These are phyloP conservation scores for Sequoia sempervirens DNA, from an alignment of 75 land plant genomes.

Conservation along the genomic window DNA sequence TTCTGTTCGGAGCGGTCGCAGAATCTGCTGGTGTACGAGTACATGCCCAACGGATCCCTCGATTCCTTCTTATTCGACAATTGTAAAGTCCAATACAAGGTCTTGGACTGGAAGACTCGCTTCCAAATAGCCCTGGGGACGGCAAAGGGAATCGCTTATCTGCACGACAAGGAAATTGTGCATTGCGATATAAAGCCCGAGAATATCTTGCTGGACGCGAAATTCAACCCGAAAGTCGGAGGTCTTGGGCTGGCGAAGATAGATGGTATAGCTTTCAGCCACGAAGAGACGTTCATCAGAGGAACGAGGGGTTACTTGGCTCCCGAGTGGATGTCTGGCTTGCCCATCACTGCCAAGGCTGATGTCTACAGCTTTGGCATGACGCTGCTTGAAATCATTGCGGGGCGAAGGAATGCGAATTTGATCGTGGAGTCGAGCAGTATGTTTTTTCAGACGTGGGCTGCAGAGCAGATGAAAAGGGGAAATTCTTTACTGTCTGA, in stretches of 20 bases:
- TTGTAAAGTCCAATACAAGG: not conserved
- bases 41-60: constrained; percentile 60
- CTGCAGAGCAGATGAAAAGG: not conserved
- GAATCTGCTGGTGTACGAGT: constrained; percentile 57
- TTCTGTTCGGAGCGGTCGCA: constrained; percentile 48
- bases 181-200: constrained; percentile 46
- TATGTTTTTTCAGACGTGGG: not conserved
- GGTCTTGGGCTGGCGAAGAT: not conserved
- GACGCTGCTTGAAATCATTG: constrained; percentile 2
- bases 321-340: not conserved
- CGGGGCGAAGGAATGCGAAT: constrained; percentile 1
- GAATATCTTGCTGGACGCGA: constrained; percentile 28
- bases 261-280: not conserved
- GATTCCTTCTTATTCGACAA: constrained; percentile 39
- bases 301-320: not conserved
- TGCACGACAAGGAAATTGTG: constrained; percentile 27
- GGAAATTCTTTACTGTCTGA: not conserved
- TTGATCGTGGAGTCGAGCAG: not conserved
- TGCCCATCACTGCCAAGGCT: constrained; percentile 4
- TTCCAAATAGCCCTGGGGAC: constrained; percentile 25
- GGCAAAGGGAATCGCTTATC: constrained; percentile 29
- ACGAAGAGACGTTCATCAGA: not conserved
- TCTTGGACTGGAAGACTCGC: constrained; percentile 22
- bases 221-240: constrained; percentile 19
- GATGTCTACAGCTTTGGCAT: constrained; percentile 8